Evolutionary conservation across 306 rosid genomes (phyloP), one percentile per base, ranked within the genome.

Genomic region (Lathyrus tuberosus): DNA sequence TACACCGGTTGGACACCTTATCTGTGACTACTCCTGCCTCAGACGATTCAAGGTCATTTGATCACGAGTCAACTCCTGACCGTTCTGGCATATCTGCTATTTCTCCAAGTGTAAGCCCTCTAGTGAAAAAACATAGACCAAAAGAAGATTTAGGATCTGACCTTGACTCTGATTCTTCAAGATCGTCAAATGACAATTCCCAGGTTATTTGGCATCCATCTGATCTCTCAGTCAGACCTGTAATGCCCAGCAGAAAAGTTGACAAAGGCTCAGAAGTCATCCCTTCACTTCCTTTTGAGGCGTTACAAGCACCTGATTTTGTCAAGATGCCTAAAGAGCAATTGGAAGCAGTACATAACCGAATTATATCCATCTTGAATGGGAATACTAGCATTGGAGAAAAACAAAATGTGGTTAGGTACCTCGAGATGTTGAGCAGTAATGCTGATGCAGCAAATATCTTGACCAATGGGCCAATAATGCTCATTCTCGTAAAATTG

Each of bases 221-320:
- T 43, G 99, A 94, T 89, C 95, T 91, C 64, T 91, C 97, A 8
- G 99, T 94, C 70, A 90, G 94, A 76, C 99, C 99, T 40, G 99
- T 94, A 68, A 94, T 94, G 99, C 99, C 97, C 3, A 86, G 87
- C 82, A 83, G 95, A 84, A 94, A 94, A 73, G 83, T 82, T 80
- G 99, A 94, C 76, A 91, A 88, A 91, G 42, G 64, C 47, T 81
- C 72, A 11, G 99, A 91, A 59, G 85, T 47, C 57, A 75, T 79
- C 60, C 89, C 92, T 73, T 84, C 96, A 54, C 97, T 91, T 71
- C 97, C 97, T 71, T 94, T 91, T 74, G 99, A 94, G 82, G 92
- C 91, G 42, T 67, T 91, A 71, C 88, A 80, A 63, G 87, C 88
- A 30, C 74, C 92, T 76, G 99, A 91, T 77, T 91, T 88, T 80